phyloP scores from a whole-genome alignment of 140 eudicot species.

The Oenanthe javanica region DNA sequence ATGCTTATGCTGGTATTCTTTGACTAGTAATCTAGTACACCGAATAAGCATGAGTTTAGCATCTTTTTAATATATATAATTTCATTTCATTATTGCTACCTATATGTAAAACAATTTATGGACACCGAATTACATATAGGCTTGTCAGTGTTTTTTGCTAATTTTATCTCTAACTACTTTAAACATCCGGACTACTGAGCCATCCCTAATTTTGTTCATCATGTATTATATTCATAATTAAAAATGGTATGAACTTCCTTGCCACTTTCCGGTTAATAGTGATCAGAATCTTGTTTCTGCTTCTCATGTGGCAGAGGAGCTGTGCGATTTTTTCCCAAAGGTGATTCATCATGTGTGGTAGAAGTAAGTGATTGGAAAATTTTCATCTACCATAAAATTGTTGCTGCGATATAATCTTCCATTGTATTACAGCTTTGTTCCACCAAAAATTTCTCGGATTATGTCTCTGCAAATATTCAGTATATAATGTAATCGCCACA shows the following conservation, averaged over 20 bases:
- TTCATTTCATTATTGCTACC: neutral
- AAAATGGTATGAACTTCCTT: neutral
- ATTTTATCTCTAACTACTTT: neutral
- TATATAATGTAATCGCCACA: neutral
- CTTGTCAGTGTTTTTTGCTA: neutral
- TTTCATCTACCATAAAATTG: constrained; percentile 2
- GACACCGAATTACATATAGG: neutral
- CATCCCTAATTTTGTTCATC: neutral
- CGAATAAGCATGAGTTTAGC: neutral
- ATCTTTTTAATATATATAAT: neutral
- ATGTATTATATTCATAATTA: neutral
- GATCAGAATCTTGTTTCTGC: constrained; percentile 16
- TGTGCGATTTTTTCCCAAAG: constrained; percentile 90
- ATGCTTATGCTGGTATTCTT: neutral
- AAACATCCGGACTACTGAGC: neutral
- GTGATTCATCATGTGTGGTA: constrained; percentile 65
- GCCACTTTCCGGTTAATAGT: neutral
- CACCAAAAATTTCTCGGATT: neutral
- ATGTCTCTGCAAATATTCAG: neutral
- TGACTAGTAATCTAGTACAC: neutral
- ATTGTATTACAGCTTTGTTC: neutral
- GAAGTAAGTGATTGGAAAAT: constrained; percentile 53
- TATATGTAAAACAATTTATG: neutral
- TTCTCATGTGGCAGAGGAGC: constrained; percentile 65
- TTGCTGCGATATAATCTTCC: neutral